Evolutionary conservation across 208 protist species (phyloP).

Genomic region (Trypanosomatidae sp.): DNA sequence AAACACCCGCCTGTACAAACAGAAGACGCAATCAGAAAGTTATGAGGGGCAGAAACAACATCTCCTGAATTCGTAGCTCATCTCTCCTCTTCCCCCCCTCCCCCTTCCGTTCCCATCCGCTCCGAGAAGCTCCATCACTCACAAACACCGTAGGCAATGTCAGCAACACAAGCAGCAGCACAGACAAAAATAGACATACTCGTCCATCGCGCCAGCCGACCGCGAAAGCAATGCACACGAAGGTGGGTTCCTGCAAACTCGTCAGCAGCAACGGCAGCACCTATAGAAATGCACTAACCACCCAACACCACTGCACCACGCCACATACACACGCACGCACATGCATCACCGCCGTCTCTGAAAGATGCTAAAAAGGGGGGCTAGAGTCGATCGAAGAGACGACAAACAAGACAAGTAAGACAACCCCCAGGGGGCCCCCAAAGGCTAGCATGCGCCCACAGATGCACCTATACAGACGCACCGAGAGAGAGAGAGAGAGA

Average conservation of each 20-base stretch:
- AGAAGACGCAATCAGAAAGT: neutral
- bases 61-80: neutral
- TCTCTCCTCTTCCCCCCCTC: neutral
- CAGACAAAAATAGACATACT: neutral
- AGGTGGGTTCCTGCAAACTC: neutral
- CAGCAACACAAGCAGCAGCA: neutral
- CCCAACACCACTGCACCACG: neutral
- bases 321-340: neutral
- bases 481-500: neutral
- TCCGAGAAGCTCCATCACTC: neutral
- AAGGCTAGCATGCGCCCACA: neutral
- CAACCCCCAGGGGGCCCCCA: neutral
- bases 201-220: neutral
- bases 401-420: neutral
- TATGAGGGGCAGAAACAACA: neutral
- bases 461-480: neutral
- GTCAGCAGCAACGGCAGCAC: neutral
- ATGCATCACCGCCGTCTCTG: neutral
- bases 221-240: neutral
- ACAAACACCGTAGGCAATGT: neutral
- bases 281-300: neutral
- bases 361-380: neutral
- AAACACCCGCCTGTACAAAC: neutral
- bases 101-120: neutral
- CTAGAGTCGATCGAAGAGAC: neutral